phyloP scores from a whole-genome alignment of 345 rosid genomes.

The Nephelium lappaceum region DNA sequence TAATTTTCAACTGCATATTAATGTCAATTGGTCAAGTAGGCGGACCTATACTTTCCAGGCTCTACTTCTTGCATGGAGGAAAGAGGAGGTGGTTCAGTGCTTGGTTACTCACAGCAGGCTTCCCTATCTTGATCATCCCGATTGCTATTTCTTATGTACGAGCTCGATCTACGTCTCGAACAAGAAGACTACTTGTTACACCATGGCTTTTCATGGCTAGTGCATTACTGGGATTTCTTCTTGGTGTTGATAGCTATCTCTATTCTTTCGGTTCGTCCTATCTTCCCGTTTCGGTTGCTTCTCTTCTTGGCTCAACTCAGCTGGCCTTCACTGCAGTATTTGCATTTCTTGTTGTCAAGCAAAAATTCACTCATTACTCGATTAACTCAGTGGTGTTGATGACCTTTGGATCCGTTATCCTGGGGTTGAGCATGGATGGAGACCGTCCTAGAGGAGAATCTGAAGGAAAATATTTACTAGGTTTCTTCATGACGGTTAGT shows the following conservation, averaged over 20 bases:
- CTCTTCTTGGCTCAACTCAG: background rate
- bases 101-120: conserved; percentile 9
- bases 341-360: background rate
- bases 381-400: conserved; percentile 6
- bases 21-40: background rate
- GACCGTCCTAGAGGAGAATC: conserved; percentile 1
- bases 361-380: conserved; percentile 7
- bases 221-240: conserved; percentile 2
- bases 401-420: background rate
- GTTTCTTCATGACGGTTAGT: background rate
- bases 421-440: background rate
- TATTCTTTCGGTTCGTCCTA: background rate
- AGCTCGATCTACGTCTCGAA: background rate
- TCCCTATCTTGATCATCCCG: conserved; percentile 10
- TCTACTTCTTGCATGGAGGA: conserved; percentile 12
- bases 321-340: background rate
- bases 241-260: background rate
- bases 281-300: background rate
- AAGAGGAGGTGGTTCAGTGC: conserved; percentile 6
- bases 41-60: background rate
- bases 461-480: background rate
- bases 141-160: background rate
- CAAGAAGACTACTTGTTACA: background rate
- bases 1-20: background rate
- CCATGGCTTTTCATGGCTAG: conserved; percentile 4